These are phyloP conservation scores for Talaromyces sp. DNA, from an alignment of 2,329 filamentous ascomycete species.

Conservation along the genomic window DNA sequence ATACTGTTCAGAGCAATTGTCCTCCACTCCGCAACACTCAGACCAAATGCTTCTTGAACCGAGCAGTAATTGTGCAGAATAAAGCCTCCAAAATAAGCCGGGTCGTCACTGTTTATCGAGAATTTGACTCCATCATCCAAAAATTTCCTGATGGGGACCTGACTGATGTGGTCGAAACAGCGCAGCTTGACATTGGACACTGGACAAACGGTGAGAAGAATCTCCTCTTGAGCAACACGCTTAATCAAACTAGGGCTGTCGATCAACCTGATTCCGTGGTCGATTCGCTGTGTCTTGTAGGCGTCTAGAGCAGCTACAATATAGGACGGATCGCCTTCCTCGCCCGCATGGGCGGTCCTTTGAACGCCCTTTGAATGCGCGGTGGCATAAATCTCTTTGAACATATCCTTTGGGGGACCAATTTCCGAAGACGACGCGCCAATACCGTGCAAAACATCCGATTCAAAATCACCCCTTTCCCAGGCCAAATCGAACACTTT, in stretches of 20 bases:
- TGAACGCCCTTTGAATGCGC: conserved; percentile 50
- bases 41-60: conserved; percentile 64
- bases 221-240: conserved; percentile 51
- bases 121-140: conserved; percentile 60
- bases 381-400: conserved; percentile 55
- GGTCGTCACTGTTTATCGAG: conserved; percentile 69
- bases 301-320: conserved; percentile 61
- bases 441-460: conserved; percentile 55
- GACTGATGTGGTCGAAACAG: conserved; percentile 48
- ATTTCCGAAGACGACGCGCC: conserved; percentile 62
- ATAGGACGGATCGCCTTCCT: conserved; percentile 65
- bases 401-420: conserved; percentile 52
- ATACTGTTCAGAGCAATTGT: conserved; percentile 57
- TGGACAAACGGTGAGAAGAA: conserved; percentile 66
- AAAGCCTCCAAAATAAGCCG: conserved; percentile 70
- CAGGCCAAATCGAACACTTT: conserved; percentile 36
- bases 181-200: conserved; percentile 63
- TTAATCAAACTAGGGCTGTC: conserved; percentile 55
- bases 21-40: conserved; percentile 62
- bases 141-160: conserved; percentile 58
- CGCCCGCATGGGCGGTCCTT: conserved; percentile 69
- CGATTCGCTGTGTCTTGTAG: conserved; percentile 57
- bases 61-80: conserved; percentile 70
- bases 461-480: conserved; percentile 32
- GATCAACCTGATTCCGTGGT: conserved; percentile 64